Evolutionary conservation across 2,329 filamentous ascomycete species (phyloP).

Genomic region (Aspergillus ibericus): DNA sequence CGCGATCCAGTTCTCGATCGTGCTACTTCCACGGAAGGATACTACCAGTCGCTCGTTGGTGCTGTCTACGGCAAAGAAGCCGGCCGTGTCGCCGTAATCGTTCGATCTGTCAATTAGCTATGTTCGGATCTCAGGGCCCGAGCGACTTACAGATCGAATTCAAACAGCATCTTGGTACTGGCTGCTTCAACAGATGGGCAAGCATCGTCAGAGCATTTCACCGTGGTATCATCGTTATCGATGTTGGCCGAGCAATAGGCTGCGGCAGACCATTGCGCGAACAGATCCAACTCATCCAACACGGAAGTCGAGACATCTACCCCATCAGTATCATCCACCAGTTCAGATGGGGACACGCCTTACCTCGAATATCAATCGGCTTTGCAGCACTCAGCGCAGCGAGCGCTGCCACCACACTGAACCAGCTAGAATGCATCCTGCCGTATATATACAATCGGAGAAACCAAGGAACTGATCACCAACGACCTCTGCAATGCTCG

Average conservation of each 20-base stretch:
- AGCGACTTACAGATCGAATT: constrained; percentile 50
- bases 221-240: constrained; percentile 43
- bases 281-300: constrained; percentile 46
- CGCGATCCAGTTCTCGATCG: constrained; percentile 34
- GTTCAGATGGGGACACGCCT: not conserved
- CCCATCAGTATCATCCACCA: not conserved
- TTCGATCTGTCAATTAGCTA: constrained; percentile 16
- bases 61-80: constrained; percentile 49
- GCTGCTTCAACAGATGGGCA: constrained; percentile 52
- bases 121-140: not conserved
- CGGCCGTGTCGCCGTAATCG: constrained; percentile 44
- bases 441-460: not conserved
- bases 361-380: constrained; percentile 25
- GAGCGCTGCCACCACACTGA: constrained; percentile 6
- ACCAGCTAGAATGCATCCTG: constrained; percentile 12
- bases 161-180: constrained; percentile 46
- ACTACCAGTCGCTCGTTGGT: constrained; percentile 43
- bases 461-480: not conserved
- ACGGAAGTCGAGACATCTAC: constrained; percentile 44
- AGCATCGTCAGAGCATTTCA: constrained; percentile 48
- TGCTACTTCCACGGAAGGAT: constrained; percentile 38
- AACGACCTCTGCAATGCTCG: not conserved
- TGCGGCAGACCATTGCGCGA: constrained; percentile 55
- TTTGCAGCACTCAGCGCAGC: constrained; percentile 9
- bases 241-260: constrained; percentile 54